These are phyloP conservation scores for Nothophytophthora sp. DNA, from an alignment of 352 stramenopile species.

Conservation along the genomic window DNA sequence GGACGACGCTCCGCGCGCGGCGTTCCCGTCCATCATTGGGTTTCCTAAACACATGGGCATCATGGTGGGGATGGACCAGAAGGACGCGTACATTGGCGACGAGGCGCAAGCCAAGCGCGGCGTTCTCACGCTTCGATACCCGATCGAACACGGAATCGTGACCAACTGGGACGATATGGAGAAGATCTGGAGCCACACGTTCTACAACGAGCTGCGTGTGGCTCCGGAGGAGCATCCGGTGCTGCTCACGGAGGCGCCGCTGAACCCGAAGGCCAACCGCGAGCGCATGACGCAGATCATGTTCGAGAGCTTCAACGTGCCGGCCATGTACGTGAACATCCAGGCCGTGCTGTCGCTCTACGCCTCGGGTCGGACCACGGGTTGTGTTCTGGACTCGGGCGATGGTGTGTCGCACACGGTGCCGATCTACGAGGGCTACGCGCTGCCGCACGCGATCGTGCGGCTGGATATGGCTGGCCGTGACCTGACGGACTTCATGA, in stretches of 20 bases:
- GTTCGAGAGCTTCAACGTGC: constrained; percentile 96
- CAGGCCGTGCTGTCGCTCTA: constrained; percentile 95
- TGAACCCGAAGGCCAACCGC: constrained; percentile 94
- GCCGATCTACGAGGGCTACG: constrained; percentile 97
- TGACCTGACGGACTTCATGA: constrained; percentile 96
- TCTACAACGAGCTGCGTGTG: constrained; percentile 98
- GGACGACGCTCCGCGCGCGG: constrained; percentile 68
- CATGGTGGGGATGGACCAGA: constrained; percentile 98
- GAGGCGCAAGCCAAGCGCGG: constrained; percentile 93
- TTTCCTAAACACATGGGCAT: constrained; percentile 96
- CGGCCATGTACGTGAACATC: constrained; percentile 95
- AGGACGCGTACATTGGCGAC: constrained; percentile 94
- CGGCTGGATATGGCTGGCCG: constrained; percentile 94
- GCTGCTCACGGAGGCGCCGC: constrained; percentile 92
- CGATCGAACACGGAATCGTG: constrained; percentile 99
- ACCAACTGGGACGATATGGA: constrained; percentile 99
- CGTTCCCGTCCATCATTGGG: constrained; percentile 71
- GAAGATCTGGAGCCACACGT: constrained; percentile 99
- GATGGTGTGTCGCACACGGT: constrained; percentile 94
- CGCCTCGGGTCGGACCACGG: constrained; percentile 94
- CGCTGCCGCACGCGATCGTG: constrained; percentile 95
- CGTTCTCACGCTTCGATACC: constrained; percentile 95
- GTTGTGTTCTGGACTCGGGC: constrained; percentile 95
- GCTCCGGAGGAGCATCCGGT: constrained; percentile 97
- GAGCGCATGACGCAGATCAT: constrained; percentile 97